Conservation (phyloP, 768 basidiomycete genomes). For the Tulasnella sp. region DNA sequence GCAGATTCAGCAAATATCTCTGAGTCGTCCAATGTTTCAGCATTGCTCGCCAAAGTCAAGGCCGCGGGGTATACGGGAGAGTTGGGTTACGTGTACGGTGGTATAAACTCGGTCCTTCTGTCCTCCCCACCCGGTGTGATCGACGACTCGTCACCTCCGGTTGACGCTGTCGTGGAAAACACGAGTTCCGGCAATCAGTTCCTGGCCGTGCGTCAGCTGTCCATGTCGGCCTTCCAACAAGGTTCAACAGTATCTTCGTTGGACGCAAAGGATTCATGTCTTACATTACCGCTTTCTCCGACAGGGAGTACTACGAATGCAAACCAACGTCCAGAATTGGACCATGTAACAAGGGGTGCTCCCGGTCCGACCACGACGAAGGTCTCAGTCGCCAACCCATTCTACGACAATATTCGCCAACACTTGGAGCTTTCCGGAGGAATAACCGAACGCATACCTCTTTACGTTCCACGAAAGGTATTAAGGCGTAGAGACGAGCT, state of each 20-base stretch:
- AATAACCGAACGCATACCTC: conserved; percentile 71
- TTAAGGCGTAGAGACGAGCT: conserved; percentile 57
- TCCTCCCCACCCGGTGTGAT: not conserved
- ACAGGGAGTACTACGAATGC: conserved; percentile 20
- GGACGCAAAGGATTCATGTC: not conserved
- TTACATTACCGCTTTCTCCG: conserved; percentile 13
- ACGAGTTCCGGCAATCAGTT: conserved; percentile 9
- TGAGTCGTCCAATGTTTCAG: conserved; percentile 51
- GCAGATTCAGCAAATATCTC: conserved; percentile 57
- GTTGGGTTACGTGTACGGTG: conserved; percentile 74
- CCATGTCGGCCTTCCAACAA: conserved; percentile 35
- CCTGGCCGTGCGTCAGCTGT: conserved; percentile 29
- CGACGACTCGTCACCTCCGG: not conserved
- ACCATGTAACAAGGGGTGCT: not conserved
- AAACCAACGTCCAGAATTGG: conserved; percentile 4
- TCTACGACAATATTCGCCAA: conserved; percentile 90
- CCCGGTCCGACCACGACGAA: conserved; percentile 27
- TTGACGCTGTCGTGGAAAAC: not conserved
- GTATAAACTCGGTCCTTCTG: conserved; percentile 59
- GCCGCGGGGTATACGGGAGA: conserved; percentile 52
- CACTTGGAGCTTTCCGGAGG: conserved; percentile 67
- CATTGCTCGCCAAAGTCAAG: conserved; percentile 68
- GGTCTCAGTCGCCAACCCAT: conserved; percentile 64
- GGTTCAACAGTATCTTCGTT: conserved; percentile 21
- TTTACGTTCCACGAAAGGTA: conserved; percentile 44